These are phyloP conservation scores for Boletus smithii DNA, from an alignment of 1,284 basidiomycete species.

Conservation along the genomic window DNA sequence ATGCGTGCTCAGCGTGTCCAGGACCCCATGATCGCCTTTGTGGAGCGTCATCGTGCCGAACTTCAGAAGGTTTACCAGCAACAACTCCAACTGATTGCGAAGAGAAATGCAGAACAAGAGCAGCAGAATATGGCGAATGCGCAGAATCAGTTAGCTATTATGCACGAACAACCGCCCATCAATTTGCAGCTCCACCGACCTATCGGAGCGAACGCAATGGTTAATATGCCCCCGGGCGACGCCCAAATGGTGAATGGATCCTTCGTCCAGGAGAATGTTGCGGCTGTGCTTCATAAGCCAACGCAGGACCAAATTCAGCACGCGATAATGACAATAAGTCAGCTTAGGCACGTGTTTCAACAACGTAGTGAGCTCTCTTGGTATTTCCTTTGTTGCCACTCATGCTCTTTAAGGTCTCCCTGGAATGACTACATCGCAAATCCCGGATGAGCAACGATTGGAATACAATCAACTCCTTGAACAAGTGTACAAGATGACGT, in stretches of 20 bases:
- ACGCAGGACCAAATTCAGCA: constrained; percentile 34
- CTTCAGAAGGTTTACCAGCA: constrained; percentile 26
- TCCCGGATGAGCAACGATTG: constrained; percentile 50
- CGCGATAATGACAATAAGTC: constrained; percentile 32
- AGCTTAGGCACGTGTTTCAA: constrained; percentile 33
- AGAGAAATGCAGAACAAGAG: constrained; percentile 26
- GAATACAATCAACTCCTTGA: constrained; percentile 53
- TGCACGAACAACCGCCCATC: constrained; percentile 23
- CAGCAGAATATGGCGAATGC: constrained; percentile 24
- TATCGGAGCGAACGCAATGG: constrained; percentile 17
- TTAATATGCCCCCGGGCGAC: constrained; percentile 18
- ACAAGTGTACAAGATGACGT: constrained; percentile 40
- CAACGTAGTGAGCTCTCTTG: constrained; percentile 32
- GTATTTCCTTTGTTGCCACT: constrained; percentile 16
- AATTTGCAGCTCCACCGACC: constrained; percentile 23
- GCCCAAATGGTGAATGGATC: constrained; percentile 21
- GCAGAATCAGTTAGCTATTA: constrained; percentile 16
- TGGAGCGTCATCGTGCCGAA: constrained; percentile 53
- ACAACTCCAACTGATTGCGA: constrained; percentile 23
- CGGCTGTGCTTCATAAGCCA: constrained; percentile 15
- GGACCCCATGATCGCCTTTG: constrained; percentile 49
- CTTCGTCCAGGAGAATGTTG: constrained; percentile 13
- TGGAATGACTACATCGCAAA: constrained; percentile 32
- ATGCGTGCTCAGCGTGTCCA: constrained; percentile 51
- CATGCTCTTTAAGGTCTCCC: constrained; percentile 16